phyloP scores from a whole-genome alignment of 257 asterid species.

The Haberlea rhodopensis region DNA sequence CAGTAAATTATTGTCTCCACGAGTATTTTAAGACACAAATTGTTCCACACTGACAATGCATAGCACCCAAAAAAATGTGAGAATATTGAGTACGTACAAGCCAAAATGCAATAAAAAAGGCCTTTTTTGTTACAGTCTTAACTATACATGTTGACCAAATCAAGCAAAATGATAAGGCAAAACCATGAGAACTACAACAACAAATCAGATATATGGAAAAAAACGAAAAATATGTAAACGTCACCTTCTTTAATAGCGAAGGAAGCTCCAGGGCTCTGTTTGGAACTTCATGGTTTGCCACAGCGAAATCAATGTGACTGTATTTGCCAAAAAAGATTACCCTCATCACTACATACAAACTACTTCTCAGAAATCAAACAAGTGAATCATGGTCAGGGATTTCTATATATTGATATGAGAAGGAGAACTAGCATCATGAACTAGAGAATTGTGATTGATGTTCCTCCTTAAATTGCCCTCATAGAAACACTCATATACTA shows the following conservation, averaged over 20 bases:
- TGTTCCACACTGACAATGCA: neutral
- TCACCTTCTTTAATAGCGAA: slow-evolving; percentile 62
- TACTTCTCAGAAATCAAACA: neutral
- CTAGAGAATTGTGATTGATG: neutral
- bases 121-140: neutral
- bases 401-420: neutral
- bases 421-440: neutral
- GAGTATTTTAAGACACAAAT: neutral
- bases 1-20: neutral
- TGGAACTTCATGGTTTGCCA: slow-evolving; percentile 61
- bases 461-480: neutral
- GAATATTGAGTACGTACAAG: neutral
- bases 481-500: neutral
- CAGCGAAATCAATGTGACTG: slow-evolving; percentile 78
- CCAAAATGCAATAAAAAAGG: neutral
- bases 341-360: neutral
- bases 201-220: neutral
- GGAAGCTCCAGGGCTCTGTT: slow-evolving; percentile 60
- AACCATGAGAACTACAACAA: neutral
- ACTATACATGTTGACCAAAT: neutral
- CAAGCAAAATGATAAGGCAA: neutral
- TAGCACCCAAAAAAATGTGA: neutral
- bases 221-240: slow-evolving; percentile 5
- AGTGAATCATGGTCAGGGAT: neutral
- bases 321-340: slow-evolving; percentile 22